A percentile compares a stretch with the other conserved stretches of the same genome.
Conservation (phyloP, 768 basidiomycete genomes). For the Coprinellus micaceus region DNA sequence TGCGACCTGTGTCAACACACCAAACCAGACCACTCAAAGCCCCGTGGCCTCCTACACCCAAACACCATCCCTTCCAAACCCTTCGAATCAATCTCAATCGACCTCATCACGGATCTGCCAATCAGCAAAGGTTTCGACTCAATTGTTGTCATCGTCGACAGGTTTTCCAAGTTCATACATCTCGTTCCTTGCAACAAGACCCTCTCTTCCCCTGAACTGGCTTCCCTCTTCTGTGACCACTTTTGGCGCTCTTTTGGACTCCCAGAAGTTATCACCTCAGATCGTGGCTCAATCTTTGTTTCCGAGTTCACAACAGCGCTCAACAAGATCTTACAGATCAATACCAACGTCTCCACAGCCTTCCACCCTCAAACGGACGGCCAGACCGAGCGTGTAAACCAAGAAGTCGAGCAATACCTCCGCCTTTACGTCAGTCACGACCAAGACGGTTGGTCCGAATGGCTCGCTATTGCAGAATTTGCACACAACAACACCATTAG, state of each 20-base stretch:
- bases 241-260: conserved; percentile 25
- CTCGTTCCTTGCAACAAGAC: conserved; percentile 18
- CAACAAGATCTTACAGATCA: conserved; percentile 27
- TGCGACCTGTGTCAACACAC: conserved; percentile 31
- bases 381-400: conserved; percentile 29
- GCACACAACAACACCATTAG: neutral
- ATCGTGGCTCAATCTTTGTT: conserved; percentile 27
- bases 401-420: conserved; percentile 19
- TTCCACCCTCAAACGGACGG: conserved; percentile 36
- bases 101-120: conserved; percentile 34
- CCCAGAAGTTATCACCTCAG: conserved; percentile 22
- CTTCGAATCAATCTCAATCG: conserved; percentile 4
- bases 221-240: conserved; percentile 12
- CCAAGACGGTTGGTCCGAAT: neutral
- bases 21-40: conserved; percentile 27
- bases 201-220: conserved; percentile 13
- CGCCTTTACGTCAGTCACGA: neutral
- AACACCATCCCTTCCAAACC: conserved; percentile 22
- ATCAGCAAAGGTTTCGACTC: conserved; percentile 24
- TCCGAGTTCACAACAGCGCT: conserved; percentile 30
- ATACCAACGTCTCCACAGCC: conserved; percentile 32
- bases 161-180: conserved; percentile 15
- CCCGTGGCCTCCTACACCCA: conserved; percentile 17
- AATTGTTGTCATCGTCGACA: conserved; percentile 13
- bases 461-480: neutral